Conservation (phyloP, 345 rosid genomes). For the Hypericum perforatum region DNA sequence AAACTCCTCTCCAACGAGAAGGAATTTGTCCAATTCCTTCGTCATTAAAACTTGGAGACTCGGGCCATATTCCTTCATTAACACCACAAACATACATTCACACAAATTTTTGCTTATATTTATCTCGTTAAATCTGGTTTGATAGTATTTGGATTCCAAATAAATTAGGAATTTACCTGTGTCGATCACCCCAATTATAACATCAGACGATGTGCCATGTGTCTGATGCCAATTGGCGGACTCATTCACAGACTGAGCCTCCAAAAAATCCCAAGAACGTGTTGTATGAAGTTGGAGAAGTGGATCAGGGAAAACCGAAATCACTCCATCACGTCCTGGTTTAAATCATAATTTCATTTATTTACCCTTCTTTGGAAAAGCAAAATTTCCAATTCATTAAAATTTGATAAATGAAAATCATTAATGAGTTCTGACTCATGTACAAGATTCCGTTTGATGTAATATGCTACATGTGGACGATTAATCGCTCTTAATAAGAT, state of each 20-base stretch:
- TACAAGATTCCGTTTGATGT: too few species aligned
- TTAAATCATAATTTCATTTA: background rate
- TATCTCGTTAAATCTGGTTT: background rate
- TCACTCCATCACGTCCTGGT: constrained; percentile 45
- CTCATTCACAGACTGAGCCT: constrained; percentile 17
- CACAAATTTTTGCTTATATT: background rate
- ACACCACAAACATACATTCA: background rate
- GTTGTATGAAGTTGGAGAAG: constrained; percentile 62
- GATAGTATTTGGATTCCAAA: background rate
- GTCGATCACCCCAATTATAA: constrained; percentile 51
- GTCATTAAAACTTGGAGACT: constrained; percentile 55
- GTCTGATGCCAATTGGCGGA: constrained; percentile 2
- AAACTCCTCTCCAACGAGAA: constrained; percentile 53
- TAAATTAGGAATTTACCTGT: constrained; percentile 25
- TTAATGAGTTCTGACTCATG: too few species aligned
- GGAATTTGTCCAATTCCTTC: constrained; percentile 46
- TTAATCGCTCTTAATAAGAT: too few species aligned
- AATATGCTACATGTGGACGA: too few species aligned
- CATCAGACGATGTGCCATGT: constrained; percentile 27
- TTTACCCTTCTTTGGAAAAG: background rate
- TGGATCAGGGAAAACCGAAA: constrained; percentile 59
- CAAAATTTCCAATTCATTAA: background rate
- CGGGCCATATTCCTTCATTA: constrained; percentile 52
- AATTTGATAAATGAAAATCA: background rate
- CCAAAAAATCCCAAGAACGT: constrained; percentile 79